Conservation (phyloP, 257 asterid genomes). For the Fraxinus anomala region DNA sequence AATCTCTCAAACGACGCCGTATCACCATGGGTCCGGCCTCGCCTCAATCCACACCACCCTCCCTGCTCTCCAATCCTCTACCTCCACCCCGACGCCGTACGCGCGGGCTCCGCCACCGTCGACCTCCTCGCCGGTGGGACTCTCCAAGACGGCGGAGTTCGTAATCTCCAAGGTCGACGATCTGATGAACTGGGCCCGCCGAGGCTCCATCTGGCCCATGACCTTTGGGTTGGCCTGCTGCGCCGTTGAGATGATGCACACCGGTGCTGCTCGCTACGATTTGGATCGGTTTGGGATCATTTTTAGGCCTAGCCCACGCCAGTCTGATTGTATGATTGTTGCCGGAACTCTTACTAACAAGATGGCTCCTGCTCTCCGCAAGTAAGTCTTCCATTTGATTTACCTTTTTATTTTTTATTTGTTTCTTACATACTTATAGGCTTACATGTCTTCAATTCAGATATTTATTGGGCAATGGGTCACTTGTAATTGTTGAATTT, state of each 20-base stretch:
- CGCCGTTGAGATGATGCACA: constrained; percentile 99
- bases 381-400: constrained; percentile 36
- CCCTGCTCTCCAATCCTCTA: constrained; percentile 54
- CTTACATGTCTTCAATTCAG: not conserved
- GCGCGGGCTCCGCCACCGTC: constrained; percentile 65
- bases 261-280: constrained; percentile 97
- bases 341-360: constrained; percentile 89
- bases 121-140: constrained; percentile 67
- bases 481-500: constrained; percentile 7
- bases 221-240: constrained; percentile 95
- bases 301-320: constrained; percentile 96
- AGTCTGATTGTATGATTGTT: constrained; percentile 92
- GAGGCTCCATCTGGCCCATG: constrained; percentile 99
- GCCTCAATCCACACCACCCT: constrained; percentile 82
- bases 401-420: not conserved
- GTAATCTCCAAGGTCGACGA: constrained; percentile 96
- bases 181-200: constrained; percentile 94
- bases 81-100: constrained; percentile 71
- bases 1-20: constrained; percentile 50
- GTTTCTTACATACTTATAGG: not conserved
- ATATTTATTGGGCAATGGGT: constrained; percentile 5
- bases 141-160: constrained; percentile 80
- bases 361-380: constrained; percentile 99
- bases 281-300: constrained; percentile 95
- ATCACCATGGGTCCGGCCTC: constrained; percentile 53